phyloP scores from a whole-genome alignment of 2,329 filamentous ascomycete genomes.

The Ceratocystis lukuohia region DNA sequence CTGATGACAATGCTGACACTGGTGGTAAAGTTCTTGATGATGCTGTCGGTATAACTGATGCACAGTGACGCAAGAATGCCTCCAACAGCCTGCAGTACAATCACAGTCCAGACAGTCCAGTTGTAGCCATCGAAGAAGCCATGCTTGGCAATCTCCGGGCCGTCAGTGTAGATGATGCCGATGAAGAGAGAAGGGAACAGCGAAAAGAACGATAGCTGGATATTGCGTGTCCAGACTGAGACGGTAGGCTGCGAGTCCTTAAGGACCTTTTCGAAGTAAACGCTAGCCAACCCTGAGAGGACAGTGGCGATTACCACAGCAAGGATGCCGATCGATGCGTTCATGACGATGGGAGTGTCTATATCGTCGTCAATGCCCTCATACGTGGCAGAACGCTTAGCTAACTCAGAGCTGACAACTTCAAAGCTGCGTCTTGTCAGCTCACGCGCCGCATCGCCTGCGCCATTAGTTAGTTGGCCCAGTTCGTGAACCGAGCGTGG shows the following conservation, averaged over 20 bases:
- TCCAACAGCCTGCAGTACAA: slow-evolving; percentile 68
- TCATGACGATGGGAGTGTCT: slow-evolving; percentile 28
- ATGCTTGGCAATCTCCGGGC: slow-evolving; percentile 63
- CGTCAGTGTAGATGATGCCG: slow-evolving; percentile 78
- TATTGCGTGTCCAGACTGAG: slow-evolving; percentile 86
- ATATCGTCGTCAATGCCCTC: slow-evolving; percentile 64
- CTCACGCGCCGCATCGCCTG: slow-evolving; percentile 37
- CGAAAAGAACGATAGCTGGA: slow-evolving; percentile 89
- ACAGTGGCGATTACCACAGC: slow-evolving; percentile 67
- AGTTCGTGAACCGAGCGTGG: slow-evolving; percentile 68
- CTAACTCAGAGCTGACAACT: slow-evolving; percentile 24
- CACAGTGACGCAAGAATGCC: slow-evolving; percentile 55
- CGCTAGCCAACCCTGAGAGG: slow-evolving; percentile 72
- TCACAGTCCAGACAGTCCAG: slow-evolving; percentile 74
- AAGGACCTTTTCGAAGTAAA: slow-evolving; percentile 81
- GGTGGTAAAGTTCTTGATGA: slow-evolving; percentile 86
- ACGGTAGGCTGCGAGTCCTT: slow-evolving; percentile 66
- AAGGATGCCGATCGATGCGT: slow-evolving; percentile 59
- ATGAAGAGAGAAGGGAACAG: slow-evolving; percentile 78
- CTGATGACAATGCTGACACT: slow-evolving; percentile 84
- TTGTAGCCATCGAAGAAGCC: slow-evolving; percentile 96
- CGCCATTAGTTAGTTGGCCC: slow-evolving; percentile 41
- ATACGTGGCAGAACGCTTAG: slow-evolving; percentile 71
- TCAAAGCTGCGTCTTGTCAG: slow-evolving; percentile 35
- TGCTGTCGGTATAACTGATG: slow-evolving; percentile 44